phyloP scores from a whole-genome alignment of 2,329 filamentous ascomycete species.

The Polychaeton citri region DNA sequence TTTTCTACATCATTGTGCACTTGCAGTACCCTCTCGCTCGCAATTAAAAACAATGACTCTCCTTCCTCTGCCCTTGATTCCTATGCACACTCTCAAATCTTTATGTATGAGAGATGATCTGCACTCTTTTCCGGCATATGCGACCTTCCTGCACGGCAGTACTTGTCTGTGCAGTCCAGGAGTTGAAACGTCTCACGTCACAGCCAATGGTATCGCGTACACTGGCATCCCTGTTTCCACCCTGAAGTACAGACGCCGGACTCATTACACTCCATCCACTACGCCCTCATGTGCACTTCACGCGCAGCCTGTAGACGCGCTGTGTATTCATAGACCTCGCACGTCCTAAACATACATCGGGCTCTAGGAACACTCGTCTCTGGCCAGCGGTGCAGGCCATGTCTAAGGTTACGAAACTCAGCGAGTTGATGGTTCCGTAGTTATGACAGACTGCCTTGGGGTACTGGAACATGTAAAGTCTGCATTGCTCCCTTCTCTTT shows the following conservation, averaged over 20 bases:
- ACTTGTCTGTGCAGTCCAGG: neutral
- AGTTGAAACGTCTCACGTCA: neutral
- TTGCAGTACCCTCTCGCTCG: too few relatives aligned
- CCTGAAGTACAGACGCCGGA: neutral
- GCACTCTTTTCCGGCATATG: too few relatives aligned
- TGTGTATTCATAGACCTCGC: neutral
- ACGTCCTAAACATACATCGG: neutral
- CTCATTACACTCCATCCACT: neutral
- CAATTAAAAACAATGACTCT: too few relatives aligned
- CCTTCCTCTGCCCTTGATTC: too few relatives aligned
- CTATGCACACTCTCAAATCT: too few relatives aligned
- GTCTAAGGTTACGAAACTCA: neutral
- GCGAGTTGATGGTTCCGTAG: too few relatives aligned
- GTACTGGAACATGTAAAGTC: neutral
- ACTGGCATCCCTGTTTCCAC: neutral
- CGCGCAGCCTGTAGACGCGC: neutral
- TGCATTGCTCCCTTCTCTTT: neutral
- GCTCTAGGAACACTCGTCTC: neutral
- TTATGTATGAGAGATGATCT: too few relatives aligned
- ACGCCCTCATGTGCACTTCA: neutral
- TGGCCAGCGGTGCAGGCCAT: neutral
- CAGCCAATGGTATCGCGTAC: neutral
- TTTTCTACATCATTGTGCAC: too few relatives aligned
- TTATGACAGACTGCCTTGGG: neutral
- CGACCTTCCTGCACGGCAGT: too few relatives aligned